These are phyloP conservation scores for Amylocystis lapponica DNA, from an alignment of 768 basidiomycete genomes.

Conservation along the genomic window DNA sequence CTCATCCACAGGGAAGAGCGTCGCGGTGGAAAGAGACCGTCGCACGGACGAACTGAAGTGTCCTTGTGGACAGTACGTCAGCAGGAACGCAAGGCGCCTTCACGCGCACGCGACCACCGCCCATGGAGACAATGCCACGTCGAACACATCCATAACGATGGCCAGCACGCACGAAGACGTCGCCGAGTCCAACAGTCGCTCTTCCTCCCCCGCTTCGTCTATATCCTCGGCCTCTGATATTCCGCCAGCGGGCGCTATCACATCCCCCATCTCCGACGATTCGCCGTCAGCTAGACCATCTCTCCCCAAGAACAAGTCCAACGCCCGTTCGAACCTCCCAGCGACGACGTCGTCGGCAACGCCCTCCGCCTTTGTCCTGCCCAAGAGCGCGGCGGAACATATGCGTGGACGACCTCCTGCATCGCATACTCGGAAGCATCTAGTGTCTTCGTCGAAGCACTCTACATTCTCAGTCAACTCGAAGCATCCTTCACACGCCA, in stretches of 20 bases:
- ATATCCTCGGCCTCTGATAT: not conserved
- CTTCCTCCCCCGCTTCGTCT: not conserved
- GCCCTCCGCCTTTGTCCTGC: too few relatives aligned
- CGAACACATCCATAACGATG: not conserved
- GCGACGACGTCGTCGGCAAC: too few relatives aligned
- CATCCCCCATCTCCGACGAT: too few relatives aligned
- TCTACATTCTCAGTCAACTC: too few relatives aligned
- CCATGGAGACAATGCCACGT: not conserved
- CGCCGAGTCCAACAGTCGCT: not conserved
- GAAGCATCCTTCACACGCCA: too few relatives aligned
- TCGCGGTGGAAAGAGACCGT: not conserved
- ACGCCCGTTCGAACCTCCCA: too few relatives aligned
- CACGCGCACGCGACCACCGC: not conserved
- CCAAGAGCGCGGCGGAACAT: too few relatives aligned
- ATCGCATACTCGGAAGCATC: too few relatives aligned
- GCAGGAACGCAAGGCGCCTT: not conserved
- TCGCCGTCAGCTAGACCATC: too few relatives aligned
- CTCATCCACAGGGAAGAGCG: not conserved
- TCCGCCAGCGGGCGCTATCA: not conserved
- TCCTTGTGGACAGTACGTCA: not conserved
- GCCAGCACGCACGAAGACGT: not conserved
- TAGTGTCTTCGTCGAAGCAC: too few relatives aligned
- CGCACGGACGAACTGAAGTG: not conserved
- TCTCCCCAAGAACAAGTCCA: too few relatives aligned
- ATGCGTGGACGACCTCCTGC: too few relatives aligned